Base-by-base conservation (phyloP, 108 stramenopile species). In the Cyclostephanos tholiformis region DNA sequence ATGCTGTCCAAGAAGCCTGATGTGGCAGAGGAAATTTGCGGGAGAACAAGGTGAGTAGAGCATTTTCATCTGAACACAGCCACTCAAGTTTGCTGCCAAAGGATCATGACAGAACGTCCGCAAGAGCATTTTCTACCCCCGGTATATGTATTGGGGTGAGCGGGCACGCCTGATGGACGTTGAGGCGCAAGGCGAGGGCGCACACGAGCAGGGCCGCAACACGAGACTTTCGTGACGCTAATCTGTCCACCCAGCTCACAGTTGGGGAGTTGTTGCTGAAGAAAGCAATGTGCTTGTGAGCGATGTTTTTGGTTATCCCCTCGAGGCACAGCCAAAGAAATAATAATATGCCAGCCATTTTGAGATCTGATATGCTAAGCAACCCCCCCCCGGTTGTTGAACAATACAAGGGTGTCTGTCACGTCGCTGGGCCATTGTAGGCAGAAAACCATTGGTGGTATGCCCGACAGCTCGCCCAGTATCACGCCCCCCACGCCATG, bases 341-440 rank as follows among this genome's bases (percentile, higher is more conserved):
- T 19, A 72, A 16, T 0, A 72, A 14, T 0, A 72, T 16, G 2
- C 67, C 82, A 0, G 55, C 82, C 53, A 79, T 61, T 44, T 83
- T 77, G 50, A 83, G 50, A 26, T 83, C 73, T 0, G 72, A 70
- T n/a, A n/a, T n/a, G n/a, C n/a, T n/a, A n/a, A n/a, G n/a, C n/a
- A n/a, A n/a, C n/a, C n/a, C n/a, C n/a, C n/a, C n/a, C n/a, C n/a
- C n/a, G n/a, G n/a, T n/a, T n/a, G n/a, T n/a, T 6, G 9, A 16
- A 59, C 4, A 74, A 75, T 29, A 76, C 60, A 27, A 87, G 26
- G 6, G 8, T 17, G 10, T 7, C 20, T 0, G 46, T 48, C 20
- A 87, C 69, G 9, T 62, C 38, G 2, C 39, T 13, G 0, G 84
- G 72, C 69, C 69, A 70, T 14, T 58, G 55, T 12, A 36, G 1